A percentile compares a stretch with the other conserved stretches of the same genome.
Evolutionary conservation across 2,329 filamentous ascomycete species (phyloP).

Genomic region (Cylindrodendrum hubeiense): DNA sequence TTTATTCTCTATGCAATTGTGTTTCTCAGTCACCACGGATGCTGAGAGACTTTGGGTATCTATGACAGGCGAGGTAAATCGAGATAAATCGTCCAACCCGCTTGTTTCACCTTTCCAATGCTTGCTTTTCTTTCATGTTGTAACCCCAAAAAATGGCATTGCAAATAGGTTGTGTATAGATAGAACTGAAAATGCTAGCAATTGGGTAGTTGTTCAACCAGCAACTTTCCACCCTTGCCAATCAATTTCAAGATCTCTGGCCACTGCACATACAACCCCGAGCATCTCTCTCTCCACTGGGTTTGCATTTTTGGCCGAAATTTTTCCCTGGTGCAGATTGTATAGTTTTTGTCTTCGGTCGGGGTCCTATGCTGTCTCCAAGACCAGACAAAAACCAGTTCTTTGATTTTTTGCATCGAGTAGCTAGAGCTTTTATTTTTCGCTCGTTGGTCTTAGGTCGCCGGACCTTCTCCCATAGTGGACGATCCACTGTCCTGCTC

Average conservation of each 20-base stretch:
- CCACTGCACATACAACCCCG: neutral
- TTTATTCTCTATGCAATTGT: constrained; percentile 8
- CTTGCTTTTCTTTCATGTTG: neutral
- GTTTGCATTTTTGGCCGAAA: neutral
- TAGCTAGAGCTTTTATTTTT: constrained; percentile 2
- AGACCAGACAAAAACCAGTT: neutral
- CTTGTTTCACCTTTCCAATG: neutral
- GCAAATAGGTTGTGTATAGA: neutral
- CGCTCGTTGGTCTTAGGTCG: neutral
- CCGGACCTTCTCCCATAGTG: neutral
- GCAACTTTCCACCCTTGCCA: neutral
- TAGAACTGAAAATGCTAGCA: neutral
- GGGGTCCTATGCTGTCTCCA: neutral
- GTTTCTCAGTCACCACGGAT: neutral
- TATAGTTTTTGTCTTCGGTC: neutral
- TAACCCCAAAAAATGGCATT: neutral
- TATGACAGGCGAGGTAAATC: neutral
- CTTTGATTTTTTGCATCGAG: constrained; percentile 15
- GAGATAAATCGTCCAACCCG: neutral
- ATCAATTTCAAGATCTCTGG: neutral
- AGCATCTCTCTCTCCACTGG: neutral
- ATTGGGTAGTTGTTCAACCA: neutral
- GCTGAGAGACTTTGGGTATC: constrained; percentile 6
- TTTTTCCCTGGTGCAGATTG: neutral
- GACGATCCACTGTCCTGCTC: constrained; percentile 35